Evolutionary conservation across 805 yeast species (phyloP).

Genomic region (Lipomyces yamanashiensis): DNA sequence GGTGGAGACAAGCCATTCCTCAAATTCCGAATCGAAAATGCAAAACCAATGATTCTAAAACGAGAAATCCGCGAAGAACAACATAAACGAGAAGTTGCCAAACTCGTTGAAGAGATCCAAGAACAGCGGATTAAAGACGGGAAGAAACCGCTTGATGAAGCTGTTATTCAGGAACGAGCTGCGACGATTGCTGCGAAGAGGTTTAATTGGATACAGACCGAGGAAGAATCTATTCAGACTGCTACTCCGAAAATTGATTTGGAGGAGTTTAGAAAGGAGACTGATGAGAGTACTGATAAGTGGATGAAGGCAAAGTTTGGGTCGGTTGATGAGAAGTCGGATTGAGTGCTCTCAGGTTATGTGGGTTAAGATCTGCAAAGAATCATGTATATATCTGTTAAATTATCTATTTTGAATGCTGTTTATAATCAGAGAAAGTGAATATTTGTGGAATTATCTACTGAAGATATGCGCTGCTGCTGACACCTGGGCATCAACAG

Average conservation of each 20-base stretch:
- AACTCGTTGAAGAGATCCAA: slow-evolving; percentile 6
- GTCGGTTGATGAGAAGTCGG: neutral
- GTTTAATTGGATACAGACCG: neutral
- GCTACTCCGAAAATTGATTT: neutral
- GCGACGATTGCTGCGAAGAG: neutral
- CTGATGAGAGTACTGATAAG: slow-evolving; percentile 7
- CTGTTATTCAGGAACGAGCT: neutral
- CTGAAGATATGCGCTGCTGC: too few species aligned
- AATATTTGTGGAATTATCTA: too few species aligned
- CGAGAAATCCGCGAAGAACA: slow-evolving; percentile 10
- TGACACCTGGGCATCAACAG: too few species aligned
- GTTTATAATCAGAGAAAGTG: too few species aligned
- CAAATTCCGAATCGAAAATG: slow-evolving; percentile 3
- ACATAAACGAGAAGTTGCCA: neutral
- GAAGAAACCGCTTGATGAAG: neutral
- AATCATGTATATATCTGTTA: too few species aligned
- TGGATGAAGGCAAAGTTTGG: slow-evolving; percentile 20
- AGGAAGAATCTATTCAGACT: neutral
- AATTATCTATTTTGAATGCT: too few species aligned
- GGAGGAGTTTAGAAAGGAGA: slow-evolving; percentile 5
- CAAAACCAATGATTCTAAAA: slow-evolving; percentile 10
- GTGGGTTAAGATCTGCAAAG: too few species aligned
- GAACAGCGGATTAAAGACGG: slow-evolving; percentile 5
- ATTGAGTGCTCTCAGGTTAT: neutral
- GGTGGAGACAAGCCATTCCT: slow-evolving; percentile 4